Conservation (phyloP, 192 early-diverging fungal species). For the Linderina pennispora region DNA sequence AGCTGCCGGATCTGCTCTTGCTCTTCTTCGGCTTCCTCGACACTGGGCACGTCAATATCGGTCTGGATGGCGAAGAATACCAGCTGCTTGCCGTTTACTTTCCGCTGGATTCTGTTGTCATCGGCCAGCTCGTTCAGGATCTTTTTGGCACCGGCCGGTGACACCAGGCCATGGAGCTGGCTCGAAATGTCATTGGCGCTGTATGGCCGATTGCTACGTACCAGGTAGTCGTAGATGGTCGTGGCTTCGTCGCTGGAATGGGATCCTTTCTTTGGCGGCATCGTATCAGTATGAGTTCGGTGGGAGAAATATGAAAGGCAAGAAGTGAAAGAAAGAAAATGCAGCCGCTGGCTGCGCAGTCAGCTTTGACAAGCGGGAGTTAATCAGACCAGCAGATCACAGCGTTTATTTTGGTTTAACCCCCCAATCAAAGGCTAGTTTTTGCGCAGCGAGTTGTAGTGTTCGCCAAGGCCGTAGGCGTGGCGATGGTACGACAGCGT, state of each 20-base stretch:
- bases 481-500: conserved; percentile 85
- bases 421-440: background rate
- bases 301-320: background rate
- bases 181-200: conserved; percentile 46
- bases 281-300: conserved; percentile 3
- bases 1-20: conserved; percentile 25
- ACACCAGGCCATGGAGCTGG: conserved; percentile 42
- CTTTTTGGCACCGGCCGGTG: conserved; percentile 33
- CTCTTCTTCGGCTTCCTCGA: conserved; percentile 41
- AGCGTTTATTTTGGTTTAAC: too few species aligned
- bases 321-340: background rate
- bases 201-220: conserved; percentile 37
- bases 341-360: conserved; percentile 15
- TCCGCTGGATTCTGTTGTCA: conserved; percentile 24
- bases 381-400: background rate
- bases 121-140: conserved; percentile 39
- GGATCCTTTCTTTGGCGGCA: conserved; percentile 39
- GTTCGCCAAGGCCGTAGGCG: conserved; percentile 88
- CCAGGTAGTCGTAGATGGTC: conserved; percentile 11
- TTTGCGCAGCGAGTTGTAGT: conserved; percentile 86
- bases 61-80: conserved; percentile 33
- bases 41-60: conserved; percentile 23
- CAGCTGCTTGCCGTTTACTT: conserved; percentile 39
- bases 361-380: background rate
- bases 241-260: conserved; percentile 27